Base-by-base conservation (phyloP, 192 early-diverging fungal genomes). In the Mortierella antarctica region DNA sequence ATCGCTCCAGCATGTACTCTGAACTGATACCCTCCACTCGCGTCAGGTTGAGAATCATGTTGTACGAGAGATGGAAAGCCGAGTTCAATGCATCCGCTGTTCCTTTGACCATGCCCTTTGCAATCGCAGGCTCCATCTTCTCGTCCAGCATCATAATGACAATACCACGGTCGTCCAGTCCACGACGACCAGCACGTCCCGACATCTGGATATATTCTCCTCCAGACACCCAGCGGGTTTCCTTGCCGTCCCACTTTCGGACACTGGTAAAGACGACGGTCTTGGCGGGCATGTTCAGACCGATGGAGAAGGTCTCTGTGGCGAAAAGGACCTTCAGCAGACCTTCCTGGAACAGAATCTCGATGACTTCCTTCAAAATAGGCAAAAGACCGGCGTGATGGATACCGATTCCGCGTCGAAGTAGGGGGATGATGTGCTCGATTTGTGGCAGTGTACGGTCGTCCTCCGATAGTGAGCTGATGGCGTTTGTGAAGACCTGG, bases 131-230 rank as follows among this genome's bases (percentile, higher is more conserved):
- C 69, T 97, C 96, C 91, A 97, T 96, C 83, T 97, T 96, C 70
- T 96, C 92, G 84, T 96, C 95, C 68, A 97, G 85, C 94, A 97
- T 98, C 82, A 99, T 85, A 67, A 99, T 96, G 9, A 99, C 98
- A 40, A 97, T 93, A 60, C 98, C 98, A 63, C 96, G 93, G 62
- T 97, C 96, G 88, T 99, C 98, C 51, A 97, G 86, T 39, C 98
- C 98, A 86, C 98, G 92, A 48, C 98, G 89, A 61, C 98, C 98
- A 14, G 98, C 98, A 78, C 98, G 94, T 52, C 98, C 98, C 79
- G 93, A 95, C 98, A 99, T 99, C 85, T 99, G 98, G 84, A 98
- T 99, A 84, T 99, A 99, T 86, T 99, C 98, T 74, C 98, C 98
- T 44, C 90, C 90, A 62, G 90, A 89, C 18, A 88, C 82, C 86